Conservation (phyloP, 2,329 filamentous ascomycete genomes). For the Penicillium carneum region DNA sequence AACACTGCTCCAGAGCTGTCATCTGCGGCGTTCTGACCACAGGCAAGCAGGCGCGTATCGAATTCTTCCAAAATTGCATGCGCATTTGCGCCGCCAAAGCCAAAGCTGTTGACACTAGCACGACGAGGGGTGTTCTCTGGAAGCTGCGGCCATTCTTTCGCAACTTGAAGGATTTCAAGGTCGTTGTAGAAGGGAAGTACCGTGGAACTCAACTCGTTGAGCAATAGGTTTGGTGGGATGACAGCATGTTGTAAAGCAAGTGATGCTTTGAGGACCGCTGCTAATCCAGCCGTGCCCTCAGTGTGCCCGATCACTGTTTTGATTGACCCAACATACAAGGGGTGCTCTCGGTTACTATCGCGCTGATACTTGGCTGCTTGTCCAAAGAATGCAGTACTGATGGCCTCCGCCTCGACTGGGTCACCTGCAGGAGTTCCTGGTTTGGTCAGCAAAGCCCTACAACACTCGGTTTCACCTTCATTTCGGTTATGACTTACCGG, state of each 20-base stretch:
- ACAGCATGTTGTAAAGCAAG: conserved; percentile 51
- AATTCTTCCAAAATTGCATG: conserved; percentile 51
- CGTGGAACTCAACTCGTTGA: conserved; percentile 39
- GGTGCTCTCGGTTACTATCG: conserved; percentile 10
- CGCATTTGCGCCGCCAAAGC: conserved; percentile 49
- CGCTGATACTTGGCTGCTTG: conserved; percentile 17
- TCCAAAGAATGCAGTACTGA: conserved; percentile 35
- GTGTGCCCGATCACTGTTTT: conserved; percentile 47
- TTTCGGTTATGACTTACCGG: conserved; percentile 40
- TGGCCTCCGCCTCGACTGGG: conserved; percentile 35
- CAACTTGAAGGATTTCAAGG: conserved; percentile 33
- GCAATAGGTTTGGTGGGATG: conserved; percentile 42
- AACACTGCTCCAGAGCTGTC: not conserved
- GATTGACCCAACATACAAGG: conserved; percentile 42
- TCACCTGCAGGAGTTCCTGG: conserved; percentile 37
- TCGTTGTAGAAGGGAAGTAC: conserved; percentile 36
- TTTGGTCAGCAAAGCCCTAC: not conserved
- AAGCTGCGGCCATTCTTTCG: conserved; percentile 34
- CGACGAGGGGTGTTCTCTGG: conserved; percentile 35
- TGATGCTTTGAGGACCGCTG: conserved; percentile 45
- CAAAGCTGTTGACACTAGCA: conserved; percentile 59
- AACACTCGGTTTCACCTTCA: too few relatives aligned
- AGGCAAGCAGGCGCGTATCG: not conserved
- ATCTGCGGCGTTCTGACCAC: not conserved
- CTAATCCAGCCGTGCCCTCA: conserved; percentile 46